Evolutionary conservation across 1,284 basidiomycete species (phyloP).

Genomic region (Cryptococcus jaspeensis): DNA sequence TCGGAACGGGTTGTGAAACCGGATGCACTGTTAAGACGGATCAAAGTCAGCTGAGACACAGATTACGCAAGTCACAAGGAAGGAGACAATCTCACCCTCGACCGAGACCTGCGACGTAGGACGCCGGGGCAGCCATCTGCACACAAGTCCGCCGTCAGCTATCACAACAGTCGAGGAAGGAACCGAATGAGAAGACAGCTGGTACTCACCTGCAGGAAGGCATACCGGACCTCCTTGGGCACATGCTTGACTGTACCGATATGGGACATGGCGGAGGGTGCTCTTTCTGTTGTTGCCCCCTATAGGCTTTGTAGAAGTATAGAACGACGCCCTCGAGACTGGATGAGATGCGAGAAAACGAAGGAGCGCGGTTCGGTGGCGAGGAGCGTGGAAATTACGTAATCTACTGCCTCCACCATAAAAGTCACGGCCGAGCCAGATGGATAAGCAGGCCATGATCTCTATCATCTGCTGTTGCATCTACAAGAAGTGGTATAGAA

Average conservation of each 20-base stretch:
- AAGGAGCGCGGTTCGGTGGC: constrained; percentile 1
- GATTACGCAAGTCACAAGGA: not conserved
- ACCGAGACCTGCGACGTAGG: constrained; percentile 94
- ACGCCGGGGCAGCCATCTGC: constrained; percentile 74
- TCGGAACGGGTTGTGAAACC: constrained; percentile 98
- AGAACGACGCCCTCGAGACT: no score
- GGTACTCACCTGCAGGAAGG: constrained; percentile 39
- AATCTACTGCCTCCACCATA: constrained; percentile 16
- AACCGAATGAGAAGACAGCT: not conserved
- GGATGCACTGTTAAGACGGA: constrained; percentile 65
- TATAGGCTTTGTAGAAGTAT: not conserved
- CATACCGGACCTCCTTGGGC: constrained; percentile 48
- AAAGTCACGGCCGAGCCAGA: not conserved
- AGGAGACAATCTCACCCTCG: constrained; percentile 64
- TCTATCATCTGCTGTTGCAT: not conserved
- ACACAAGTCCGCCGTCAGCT: not conserved
- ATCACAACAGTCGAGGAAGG: not conserved
- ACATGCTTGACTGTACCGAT: constrained; percentile 47
- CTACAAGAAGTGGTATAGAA: not conserved
- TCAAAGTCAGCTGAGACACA: constrained; percentile 1
- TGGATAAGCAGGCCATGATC: not conserved
- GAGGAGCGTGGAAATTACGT: constrained; percentile 6
- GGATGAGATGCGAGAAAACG: not conserved
- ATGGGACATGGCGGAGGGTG: constrained; percentile 35
- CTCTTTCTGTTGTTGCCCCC: not conserved